Conservation (phyloP, 441 rosid genomes). For the Cnidoscolus chayamansa region DNA sequence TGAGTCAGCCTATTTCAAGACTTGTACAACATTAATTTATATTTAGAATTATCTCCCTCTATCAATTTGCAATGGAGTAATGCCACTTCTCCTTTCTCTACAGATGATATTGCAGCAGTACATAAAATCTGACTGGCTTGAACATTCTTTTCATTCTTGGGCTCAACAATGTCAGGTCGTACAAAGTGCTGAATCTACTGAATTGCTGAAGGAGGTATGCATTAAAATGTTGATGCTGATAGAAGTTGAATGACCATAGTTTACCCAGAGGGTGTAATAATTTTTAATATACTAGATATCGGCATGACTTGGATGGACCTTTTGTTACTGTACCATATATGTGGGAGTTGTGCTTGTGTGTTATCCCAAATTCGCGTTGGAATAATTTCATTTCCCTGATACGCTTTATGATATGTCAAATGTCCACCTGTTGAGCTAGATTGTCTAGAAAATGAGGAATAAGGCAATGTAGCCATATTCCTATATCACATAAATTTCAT, state of each 20-base stretch:
- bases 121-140: conserved; percentile 68
- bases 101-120: conserved; percentile 78
- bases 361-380: neutral
- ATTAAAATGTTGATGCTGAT: neutral
- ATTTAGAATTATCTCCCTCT: neutral
- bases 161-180: conserved; percentile 60
- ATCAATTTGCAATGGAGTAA: conserved; percentile 13
- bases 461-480: neutral
- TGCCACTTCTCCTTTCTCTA: conserved; percentile 24
- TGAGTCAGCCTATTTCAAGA: neutral
- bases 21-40: too few species aligned
- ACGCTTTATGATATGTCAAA: neutral
- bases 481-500: neutral
- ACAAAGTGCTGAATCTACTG: conserved; percentile 76
- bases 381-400: neutral
- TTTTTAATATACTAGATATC: neutral
- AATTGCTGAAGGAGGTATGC: conserved; percentile 80
- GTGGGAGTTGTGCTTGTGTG: neutral
- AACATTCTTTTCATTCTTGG: conserved; percentile 61
- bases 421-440: neutral
- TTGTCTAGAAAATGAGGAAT: neutral
- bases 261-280: neutral
- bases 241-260: neutral
- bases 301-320: neutral
- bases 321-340: neutral